Percentiles rank a stretch among this genome's conserved stretches.
Evolutionary conservation across 176 grass and related monocot species (phyloP).

Genomic region (sorghum (Sorghum bicolor)): DNA sequence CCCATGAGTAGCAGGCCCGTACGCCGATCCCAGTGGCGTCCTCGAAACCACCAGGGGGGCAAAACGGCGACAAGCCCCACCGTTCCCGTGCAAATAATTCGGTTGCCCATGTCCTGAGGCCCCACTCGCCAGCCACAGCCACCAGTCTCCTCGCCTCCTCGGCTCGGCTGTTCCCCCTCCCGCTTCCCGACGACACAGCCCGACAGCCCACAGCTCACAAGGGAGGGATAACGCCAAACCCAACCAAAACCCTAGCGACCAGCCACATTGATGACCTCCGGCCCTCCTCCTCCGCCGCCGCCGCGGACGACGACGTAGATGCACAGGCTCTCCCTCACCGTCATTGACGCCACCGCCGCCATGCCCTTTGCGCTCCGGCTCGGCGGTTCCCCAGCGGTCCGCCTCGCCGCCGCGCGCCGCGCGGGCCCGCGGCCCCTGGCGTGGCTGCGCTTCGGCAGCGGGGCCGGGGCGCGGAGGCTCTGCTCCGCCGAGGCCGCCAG

Average conservation of each 20-base stretch:
- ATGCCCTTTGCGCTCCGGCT: slow-evolving; percentile 60
- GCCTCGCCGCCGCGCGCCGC: slow-evolving; percentile 1
- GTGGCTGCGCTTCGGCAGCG: slow-evolving; percentile 24
- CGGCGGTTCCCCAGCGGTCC: slow-evolving; percentile 22
- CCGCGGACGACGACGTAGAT: slow-evolving; percentile 46
- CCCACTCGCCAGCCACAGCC: neutral
- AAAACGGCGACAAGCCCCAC: neutral
- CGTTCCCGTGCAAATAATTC: neutral
- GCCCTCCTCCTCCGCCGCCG: slow-evolving; percentile 27
- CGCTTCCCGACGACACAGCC: slow-evolving; percentile 22
- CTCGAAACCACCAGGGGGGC: neutral
- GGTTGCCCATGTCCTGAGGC: neutral
- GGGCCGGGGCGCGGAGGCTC: slow-evolving; percentile 3
- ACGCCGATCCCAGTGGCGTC: neutral
- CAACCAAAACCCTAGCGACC: slow-evolving; percentile 35
- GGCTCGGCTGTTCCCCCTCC: slow-evolving; percentile 4
- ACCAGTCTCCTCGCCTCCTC: slow-evolving; percentile 5
- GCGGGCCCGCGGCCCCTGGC: neutral
- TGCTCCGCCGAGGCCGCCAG: slow-evolving; percentile 36
- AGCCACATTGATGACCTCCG: slow-evolving; percentile 38
- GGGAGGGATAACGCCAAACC: slow-evolving; percentile 25
- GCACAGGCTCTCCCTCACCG: slow-evolving; percentile 47
- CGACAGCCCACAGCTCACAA: neutral
- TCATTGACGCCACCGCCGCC: slow-evolving; percentile 39
- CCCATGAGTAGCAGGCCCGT: neutral